Evolutionary conservation across 257 asterid species (phyloP), one percentile per base, ranked within the genome.

Genomic region (Sherardia arvensis): DNA sequence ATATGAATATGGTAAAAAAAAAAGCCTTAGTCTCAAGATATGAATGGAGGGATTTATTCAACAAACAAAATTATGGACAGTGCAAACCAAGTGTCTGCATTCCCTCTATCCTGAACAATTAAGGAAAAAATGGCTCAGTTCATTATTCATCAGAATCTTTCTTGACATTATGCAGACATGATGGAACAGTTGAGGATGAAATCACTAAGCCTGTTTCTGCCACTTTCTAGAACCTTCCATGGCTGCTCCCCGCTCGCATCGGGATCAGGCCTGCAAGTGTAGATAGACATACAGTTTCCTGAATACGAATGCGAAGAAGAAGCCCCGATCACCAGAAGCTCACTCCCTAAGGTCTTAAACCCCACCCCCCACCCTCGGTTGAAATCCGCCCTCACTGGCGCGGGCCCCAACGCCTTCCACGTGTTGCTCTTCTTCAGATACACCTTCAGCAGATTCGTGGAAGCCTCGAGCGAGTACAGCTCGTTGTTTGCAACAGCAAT

Each of bases 361-460:
- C 95, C 96, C 5, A 88, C 89, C 1, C 96, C 96, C 95, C 95
- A 88, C 1, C 94, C 96, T 45, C 78, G 47, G 55, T 81, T 79
- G 45, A 69, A 75, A 69, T 83, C 87, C 0, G 95, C 95, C 45
- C 88, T 80, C 51, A 87, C 90, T 0, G 95, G 95, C 6, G 85
- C 91, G 0, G 55, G 76, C 68, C 96, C 96, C 59, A 88, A 53
- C n/a, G 40, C 72, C 74, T 72, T 85, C 96, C 96, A 88, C 1
- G 81, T 71, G 14, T 88, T 88, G 8, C 77, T 79, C 66, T 72
- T 69, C 74, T 85, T 88, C 72, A 84, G 1, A 64, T 88, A 88
- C 68, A 88, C 77, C 73, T 85, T 88, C 65, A 88, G 74, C 75
- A 76, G 84, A 65, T 88, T 88, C 0, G 90, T 74, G 26, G 94